Percentiles rank a stretch among this genome's conserved stretches.
Evolutionary conservation across 1,284 basidiomycete species (phyloP).

Genomic region (Cutaneotrichosporon sp.): DNA sequence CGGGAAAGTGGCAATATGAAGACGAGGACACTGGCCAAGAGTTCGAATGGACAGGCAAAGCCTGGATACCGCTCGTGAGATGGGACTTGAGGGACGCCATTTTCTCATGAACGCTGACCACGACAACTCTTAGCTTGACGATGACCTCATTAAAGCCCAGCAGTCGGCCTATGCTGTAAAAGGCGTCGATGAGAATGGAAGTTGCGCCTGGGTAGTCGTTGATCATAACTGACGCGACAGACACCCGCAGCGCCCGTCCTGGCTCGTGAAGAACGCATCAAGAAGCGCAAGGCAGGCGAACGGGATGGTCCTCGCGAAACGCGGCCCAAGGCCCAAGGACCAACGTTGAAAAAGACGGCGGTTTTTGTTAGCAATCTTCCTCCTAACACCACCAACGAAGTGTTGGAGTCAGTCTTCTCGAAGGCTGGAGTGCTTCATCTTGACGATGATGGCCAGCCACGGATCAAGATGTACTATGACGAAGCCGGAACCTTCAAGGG

Average conservation of each 20-base stretch:
- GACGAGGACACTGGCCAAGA: constrained; percentile 74
- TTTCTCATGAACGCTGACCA: background rate
- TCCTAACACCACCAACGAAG: constrained; percentile 64
- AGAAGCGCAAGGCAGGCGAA: constrained; percentile 56
- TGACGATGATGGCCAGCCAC: constrained; percentile 76
- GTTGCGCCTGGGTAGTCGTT: constrained; percentile 29
- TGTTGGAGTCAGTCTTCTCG: constrained; percentile 74
- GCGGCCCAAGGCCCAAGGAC: constrained; percentile 48
- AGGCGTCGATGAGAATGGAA: constrained; percentile 84
- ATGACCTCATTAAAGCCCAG: constrained; percentile 73
- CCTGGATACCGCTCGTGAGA: constrained; percentile 77
- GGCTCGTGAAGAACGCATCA: constrained; percentile 56
- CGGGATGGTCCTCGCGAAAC: constrained; percentile 49
- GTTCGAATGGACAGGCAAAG: constrained; percentile 74
- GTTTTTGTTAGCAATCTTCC: constrained; percentile 87
- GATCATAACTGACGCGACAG: constrained; percentile 47
- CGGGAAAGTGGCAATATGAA: constrained; percentile 80
- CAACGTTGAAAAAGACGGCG: constrained; percentile 67
- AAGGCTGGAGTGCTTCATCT: constrained; percentile 90
- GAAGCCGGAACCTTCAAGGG: constrained; percentile 89
- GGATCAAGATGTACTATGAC: constrained; percentile 88
- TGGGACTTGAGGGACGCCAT: background rate
- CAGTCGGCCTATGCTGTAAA: constrained; percentile 85
- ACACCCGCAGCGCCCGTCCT: constrained; percentile 75
- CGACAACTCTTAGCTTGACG: constrained; percentile 67